Evolutionary conservation across 2,329 filamentous ascomycete species (phyloP), one percentile per base, ranked within the genome.

Genomic region (Bisporella sp.): DNA sequence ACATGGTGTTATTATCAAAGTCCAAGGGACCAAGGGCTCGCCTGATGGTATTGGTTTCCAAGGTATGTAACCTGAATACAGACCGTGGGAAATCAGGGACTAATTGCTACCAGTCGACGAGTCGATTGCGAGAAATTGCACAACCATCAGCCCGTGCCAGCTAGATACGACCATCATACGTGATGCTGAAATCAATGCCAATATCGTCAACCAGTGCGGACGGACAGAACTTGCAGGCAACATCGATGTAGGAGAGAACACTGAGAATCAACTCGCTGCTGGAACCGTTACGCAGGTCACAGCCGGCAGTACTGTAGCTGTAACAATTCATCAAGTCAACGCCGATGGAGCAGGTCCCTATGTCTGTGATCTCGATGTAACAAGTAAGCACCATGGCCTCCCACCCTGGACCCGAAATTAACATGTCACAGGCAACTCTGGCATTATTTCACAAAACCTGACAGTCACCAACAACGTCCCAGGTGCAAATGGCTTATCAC

Each of bases 151-250:
- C 63, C 81, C 82, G 21, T 85, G 82, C 71, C 81, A 85, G 61
- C 77, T 80, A 55, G 82, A 85, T 51, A 72, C 79, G 8, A 83
- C 79, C 48, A 74, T 84, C 60, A 85, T 85, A 66, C 73, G 75
- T 47, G 77, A 81, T 51, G 74, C 73, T 12, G 72, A 80, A 68
- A 74, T 79, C 58, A 54, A 57, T 5, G 66, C 69, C 48, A 78
- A 78, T 58, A 63, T 75, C 6, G 78, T 79, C 45, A 80, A 79
- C 57, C 72, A 77, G 51, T 85, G 82, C 61, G 82, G 82, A 42
- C 74, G 81, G 54, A 86, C 81, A 6, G 72, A 83, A 62, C 62
- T 78, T 45, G 60, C 69, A 48, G 82, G 82, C 43, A 79, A 76
- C 68, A 85, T 85, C 61, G 78, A 84, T 55, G 71, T 84, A 48